phyloP scores from a whole-genome alignment of 108 stramenopile genomes.

The Nitzschia sp. region DNA sequence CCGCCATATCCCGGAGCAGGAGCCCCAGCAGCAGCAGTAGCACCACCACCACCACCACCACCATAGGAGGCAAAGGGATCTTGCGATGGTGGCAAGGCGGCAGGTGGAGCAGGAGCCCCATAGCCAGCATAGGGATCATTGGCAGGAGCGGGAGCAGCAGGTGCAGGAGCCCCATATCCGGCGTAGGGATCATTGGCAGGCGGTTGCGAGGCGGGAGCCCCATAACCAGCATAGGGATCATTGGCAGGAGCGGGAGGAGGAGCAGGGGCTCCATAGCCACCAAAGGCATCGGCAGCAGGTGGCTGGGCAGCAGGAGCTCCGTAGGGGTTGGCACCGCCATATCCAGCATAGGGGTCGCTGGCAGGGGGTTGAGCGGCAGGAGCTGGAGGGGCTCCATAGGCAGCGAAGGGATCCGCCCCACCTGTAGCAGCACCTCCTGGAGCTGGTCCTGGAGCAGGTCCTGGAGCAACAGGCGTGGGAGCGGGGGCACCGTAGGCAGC shows the following conservation, averaged over 20 bases:
- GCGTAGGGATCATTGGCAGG: conserved; percentile 6
- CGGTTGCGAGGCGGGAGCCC: conserved; percentile 25
- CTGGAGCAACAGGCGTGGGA: conserved; percentile 15
- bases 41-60: conserved; percentile 17
- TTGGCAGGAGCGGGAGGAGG: conserved; percentile 20
- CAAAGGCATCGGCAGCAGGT: conserved; percentile 22
- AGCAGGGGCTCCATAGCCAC: conserved; percentile 21
- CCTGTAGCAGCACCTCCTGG: background rate
- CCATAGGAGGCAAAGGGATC: conserved; percentile 36
- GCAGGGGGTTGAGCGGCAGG: conserved; percentile 10
- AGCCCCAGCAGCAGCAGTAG: conserved; percentile 3
- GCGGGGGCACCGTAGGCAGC: conserved; percentile 22
- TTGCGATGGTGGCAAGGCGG: conserved; percentile 12
- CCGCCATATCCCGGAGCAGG: background rate
- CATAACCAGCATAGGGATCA: conserved; percentile 39
- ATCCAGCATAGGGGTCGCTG: background rate
- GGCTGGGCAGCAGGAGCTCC: conserved; percentile 31
- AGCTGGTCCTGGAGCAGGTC: conserved; percentile 17
- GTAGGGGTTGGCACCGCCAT: conserved; percentile 19
- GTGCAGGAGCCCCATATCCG: conserved; percentile 18
- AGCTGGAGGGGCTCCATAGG: conserved; percentile 20
- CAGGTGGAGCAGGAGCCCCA: conserved; percentile 17
- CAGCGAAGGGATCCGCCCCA: conserved; percentile 14
- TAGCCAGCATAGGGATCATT: conserved; percentile 34
- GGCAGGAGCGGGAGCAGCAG: conserved; percentile 15